Percentiles rank a stretch among this genome's conserved stretches.
These are phyloP conservation scores for Phytophthora cryptogea DNA, from an alignment of 352 stramenopile species.

Conservation along the genomic window DNA sequence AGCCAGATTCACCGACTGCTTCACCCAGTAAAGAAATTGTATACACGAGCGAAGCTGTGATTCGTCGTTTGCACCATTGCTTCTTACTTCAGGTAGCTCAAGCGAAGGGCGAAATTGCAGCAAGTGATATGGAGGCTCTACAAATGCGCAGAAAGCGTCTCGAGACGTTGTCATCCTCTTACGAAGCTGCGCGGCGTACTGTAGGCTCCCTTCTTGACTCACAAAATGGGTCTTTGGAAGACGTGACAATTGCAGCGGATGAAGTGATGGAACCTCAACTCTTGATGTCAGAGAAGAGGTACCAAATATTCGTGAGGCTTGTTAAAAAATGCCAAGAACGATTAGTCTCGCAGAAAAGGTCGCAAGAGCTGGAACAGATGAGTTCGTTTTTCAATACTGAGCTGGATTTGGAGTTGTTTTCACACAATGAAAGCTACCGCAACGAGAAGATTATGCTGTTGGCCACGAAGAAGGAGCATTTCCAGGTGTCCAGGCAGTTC, in stretches of 20 bases:
- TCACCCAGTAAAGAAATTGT: slow-evolving; percentile 3
- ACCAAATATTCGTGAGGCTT: slow-evolving; percentile 36
- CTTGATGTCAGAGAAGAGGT: slow-evolving; percentile 16
- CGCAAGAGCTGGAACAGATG: slow-evolving; percentile 66
- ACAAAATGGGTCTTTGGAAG: slow-evolving; percentile 4
- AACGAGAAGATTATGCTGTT: slow-evolving; percentile 51
- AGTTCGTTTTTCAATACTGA: slow-evolving; percentile 63
- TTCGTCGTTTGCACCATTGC: slow-evolving; percentile 50
- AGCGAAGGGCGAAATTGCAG: slow-evolving; percentile 19
- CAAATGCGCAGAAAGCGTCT: slow-evolving; percentile 26
- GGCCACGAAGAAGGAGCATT: slow-evolving; percentile 54
- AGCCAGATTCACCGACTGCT: neutral
- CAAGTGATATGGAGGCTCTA: slow-evolving; percentile 11
- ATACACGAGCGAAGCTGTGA: slow-evolving; percentile 19
- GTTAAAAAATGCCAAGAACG: slow-evolving; percentile 52
- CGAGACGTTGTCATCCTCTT: slow-evolving; percentile 29
- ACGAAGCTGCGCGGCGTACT: slow-evolving; percentile 22
- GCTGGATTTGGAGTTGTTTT: slow-evolving; percentile 63
- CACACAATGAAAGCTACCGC: slow-evolving; percentile 52
- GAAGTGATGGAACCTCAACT: slow-evolving; percentile 1
- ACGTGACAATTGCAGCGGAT: neutral
- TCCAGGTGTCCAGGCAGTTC: slow-evolving; percentile 54
- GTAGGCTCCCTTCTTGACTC: neutral
- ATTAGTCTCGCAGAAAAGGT: slow-evolving; percentile 57
- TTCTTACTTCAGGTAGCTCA: slow-evolving; percentile 43